Base-by-base conservation (phyloP, 257 asterid genomes). In the Plantago ovata region DNA sequence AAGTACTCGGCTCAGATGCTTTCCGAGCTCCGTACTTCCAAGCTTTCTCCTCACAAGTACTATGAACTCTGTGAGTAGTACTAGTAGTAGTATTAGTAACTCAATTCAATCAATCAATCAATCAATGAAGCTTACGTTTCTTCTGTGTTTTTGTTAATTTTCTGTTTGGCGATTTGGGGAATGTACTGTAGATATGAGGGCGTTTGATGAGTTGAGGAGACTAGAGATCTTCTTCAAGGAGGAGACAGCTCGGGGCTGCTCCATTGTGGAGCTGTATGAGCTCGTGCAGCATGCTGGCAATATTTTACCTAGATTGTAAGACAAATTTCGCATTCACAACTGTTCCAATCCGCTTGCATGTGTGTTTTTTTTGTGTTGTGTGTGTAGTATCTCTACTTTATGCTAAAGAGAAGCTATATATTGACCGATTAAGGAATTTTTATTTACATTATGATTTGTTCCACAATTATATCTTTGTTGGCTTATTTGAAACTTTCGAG, bases 221-320 rank as follows among this genome's bases (percentile, higher is more conserved):
- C 72, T 93, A 63, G 99, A 93, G 73, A 82, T 84, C 38, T 93
- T 86, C 62, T 89, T 93, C 79, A 86, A 72, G 82, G 97, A 89
- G 71, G 97, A 86, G 82, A 75, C 81, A 1, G 71, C 72, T 59
- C 96, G 94, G 0, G 96, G 97, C n/a, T 93, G 86, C 83, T 93
- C 99, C 6, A 77, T 93, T 32, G 95, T 93, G 42, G 99, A 89
- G 81, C 85, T 93, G 55, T 93, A 93, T 53, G 99, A 93, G 80
- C 94, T 93, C 36, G 99, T 86, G 71, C 99, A 93, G 85, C 97
- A 93, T 42, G 99, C 99, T 20, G 99, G 99, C 73, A 93, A 93
- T 62, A 93, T 93, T 65, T 77, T 93, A 78, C 97, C 99, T 11
- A 89, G 99, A 77, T 58, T 79, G 97, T 93, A 80, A 81, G 95